A percentile compares a stretch with the other conserved stretches of the same genome.
Evolutionary conservation across 371 early-diverging fungal genomes (phyloP).

Genomic region (Coemansia sp.): DNA sequence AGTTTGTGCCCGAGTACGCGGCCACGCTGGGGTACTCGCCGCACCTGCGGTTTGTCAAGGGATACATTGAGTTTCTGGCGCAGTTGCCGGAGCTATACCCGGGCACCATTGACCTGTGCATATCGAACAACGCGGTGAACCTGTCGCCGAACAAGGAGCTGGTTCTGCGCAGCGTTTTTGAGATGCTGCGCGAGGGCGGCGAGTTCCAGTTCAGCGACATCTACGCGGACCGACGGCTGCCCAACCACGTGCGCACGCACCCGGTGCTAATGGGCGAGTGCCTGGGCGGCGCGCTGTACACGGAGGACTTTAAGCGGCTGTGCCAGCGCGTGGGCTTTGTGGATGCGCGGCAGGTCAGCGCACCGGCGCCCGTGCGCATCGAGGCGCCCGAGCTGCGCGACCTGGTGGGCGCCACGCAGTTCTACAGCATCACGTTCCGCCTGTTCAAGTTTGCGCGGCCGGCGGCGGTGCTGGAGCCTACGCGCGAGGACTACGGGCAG

Average conservation of each 20-base stretch:
- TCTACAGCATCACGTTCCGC: slow-evolving; percentile 54
- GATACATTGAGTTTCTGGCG: slow-evolving; percentile 52
- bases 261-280: slow-evolving; percentile 54
- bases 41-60: slow-evolving; percentile 50
- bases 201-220: slow-evolving; percentile 56
- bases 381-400: slow-evolving; percentile 52
- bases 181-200: slow-evolving; percentile 51
- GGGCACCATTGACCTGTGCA: slow-evolving; percentile 52
- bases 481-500: slow-evolving; percentile 54
- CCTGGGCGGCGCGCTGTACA: slow-evolving; percentile 53
- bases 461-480: slow-evolving; percentile 46
- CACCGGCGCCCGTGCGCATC: slow-evolving; percentile 47
- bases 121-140: slow-evolving; percentile 56
- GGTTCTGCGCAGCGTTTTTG: slow-evolving; percentile 52
- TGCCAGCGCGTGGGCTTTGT: slow-evolving; percentile 52
- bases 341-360: slow-evolving; percentile 50
- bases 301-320: slow-evolving; percentile 51
- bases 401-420: slow-evolving; percentile 52
- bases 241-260: slow-evolving; percentile 50
- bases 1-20: slow-evolving; percentile 37
- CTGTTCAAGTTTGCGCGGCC: slow-evolving; percentile 53
- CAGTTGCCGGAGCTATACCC: slow-evolving; percentile 49
- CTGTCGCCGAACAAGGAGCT: slow-evolving; percentile 55
- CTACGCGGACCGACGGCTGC: slow-evolving; percentile 53
- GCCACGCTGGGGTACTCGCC: slow-evolving; percentile 51